Evolutionary conservation across 2,329 filamentous ascomycete species (phyloP), one percentile per base, ranked within the genome.

Genomic region (Alternaria sp.): DNA sequence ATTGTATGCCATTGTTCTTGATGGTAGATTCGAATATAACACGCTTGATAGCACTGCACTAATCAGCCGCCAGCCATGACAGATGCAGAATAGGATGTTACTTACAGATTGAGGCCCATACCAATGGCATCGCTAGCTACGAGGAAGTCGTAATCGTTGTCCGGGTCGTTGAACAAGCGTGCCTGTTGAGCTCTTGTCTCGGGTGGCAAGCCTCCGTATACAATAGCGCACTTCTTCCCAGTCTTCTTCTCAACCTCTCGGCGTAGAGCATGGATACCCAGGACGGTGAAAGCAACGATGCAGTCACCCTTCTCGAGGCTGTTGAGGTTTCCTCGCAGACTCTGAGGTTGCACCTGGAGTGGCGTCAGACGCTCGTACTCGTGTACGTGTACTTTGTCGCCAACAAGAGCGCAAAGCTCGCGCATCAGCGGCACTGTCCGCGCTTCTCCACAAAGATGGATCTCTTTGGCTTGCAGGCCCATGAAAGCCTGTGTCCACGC

Each of bases 51-150:
- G 84, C 88, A 77, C 85, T 86, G 49, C 42, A 14, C 28, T 23
- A 21, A 54, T 72, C 60, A 75, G 66, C 72, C 52, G 17, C 7
- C 17, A 2, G 8, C 23, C 14, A 4, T 17, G 14, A 7, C 11
- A 23, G n/a, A 7, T 36, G 17, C 17, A 13, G 29, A 40, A 17
- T 40, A 5, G 7, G 17, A 29, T 42, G 33, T 14, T 13, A 78
- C 83, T 78, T 88, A 93, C 75, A 99, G 79, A 72, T 99, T 99
- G 23, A 99, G 81, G 1, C 96, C 95, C 94, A 99, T 98, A 36
- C 95, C 95, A 62, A 99, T 94, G 45, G 95, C 95, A 78, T 97
- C 93, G 68, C 92, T 97, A 8, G 96, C 95, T 26, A 95, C 93
- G 5, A 99, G 82, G 68, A 88, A 96, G 74, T 99, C 95, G 73